These are phyloP conservation scores for Mangifera indica DNA, from an alignment of 345 rosid species.

Conservation along the genomic window DNA sequence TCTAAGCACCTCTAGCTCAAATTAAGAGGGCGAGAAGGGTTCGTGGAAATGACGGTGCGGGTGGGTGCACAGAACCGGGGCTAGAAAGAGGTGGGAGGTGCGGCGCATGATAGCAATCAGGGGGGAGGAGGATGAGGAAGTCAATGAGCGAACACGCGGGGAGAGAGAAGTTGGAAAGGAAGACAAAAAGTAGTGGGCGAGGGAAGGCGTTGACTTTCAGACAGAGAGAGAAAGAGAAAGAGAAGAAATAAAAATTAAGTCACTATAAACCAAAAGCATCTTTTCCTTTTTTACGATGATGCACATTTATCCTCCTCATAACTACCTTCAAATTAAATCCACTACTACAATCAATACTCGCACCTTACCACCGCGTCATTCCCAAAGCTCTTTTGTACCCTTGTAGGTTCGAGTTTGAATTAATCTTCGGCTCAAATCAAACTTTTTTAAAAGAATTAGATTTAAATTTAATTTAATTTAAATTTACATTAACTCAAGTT, in stretches of 20 bases:
- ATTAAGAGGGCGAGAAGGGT: too few species aligned
- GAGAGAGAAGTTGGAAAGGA: slow-evolving; percentile 8
- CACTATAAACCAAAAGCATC: slow-evolving; percentile 1
- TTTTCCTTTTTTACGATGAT: not conserved
- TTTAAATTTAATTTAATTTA: too few species aligned
- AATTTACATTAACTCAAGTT: too few species aligned
- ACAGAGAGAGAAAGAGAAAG: not conserved
- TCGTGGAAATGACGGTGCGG: not conserved
- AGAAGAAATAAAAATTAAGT: too few species aligned
- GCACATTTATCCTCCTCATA: not conserved
- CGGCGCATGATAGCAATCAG: slow-evolving; percentile 25
- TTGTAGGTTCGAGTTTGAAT: too few species aligned
- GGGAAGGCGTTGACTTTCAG: slow-evolving; percentile 38
- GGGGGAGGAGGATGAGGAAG: not conserved
- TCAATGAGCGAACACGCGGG: slow-evolving; percentile 25
- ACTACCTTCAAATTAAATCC: not conserved
- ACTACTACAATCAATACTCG: not conserved
- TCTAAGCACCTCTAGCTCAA: too few species aligned
- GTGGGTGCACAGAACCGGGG: not conserved
- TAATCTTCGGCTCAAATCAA: too few species aligned
- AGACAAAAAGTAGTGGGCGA: slow-evolving; percentile 34
- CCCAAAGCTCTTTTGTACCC: not conserved
- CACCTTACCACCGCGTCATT: not conserved
- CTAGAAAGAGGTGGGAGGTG: not conserved
- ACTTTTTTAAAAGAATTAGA: too few species aligned